Conservation (phyloP, 169 alveolate species). For the Babesia ovis region DNA sequence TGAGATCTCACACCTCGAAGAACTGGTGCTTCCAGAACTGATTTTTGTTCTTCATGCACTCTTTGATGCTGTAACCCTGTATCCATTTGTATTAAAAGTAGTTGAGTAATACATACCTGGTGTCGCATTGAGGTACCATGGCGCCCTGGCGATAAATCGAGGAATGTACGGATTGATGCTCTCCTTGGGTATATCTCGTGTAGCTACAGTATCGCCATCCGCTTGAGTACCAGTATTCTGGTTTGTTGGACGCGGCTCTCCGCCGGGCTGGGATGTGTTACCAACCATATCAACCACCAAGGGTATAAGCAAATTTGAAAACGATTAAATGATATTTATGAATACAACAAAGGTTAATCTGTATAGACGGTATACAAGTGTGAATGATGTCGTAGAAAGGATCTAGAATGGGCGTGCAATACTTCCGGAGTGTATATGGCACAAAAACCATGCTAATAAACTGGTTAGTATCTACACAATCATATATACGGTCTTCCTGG, state of each 20-base stretch:
- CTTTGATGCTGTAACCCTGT: slow-evolving; percentile 80
- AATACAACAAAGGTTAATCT: no score
- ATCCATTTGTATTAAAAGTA: background rate
- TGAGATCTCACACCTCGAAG: slow-evolving; percentile 64
- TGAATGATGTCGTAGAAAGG: no score
- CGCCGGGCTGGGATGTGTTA: background rate
- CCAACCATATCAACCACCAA: no score
- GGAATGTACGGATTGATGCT: slow-evolving; percentile 85
- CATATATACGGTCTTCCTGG: no score
- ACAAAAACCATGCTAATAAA: no score
- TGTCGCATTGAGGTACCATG: slow-evolving; percentile 77
- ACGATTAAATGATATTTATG: no score
- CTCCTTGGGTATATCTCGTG: slow-evolving; percentile 66
- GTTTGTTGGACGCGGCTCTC: background rate
- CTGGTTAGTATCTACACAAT: no score
- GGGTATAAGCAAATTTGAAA: no score
- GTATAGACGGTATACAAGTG: no score
- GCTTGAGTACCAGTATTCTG: background rate
- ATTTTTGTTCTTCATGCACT: slow-evolving; percentile 58
- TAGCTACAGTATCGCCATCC: slow-evolving; percentile 55
- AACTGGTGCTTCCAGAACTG: slow-evolving; percentile 58
- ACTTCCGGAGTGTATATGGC: no score
- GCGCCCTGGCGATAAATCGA: slow-evolving; percentile 85
- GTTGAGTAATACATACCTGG: slow-evolving; percentile 5
- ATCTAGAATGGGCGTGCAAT: no score